Evolutionary conservation across 1,284 basidiomycete species (phyloP).

Genomic region (Pulveroboletus sp.): DNA sequence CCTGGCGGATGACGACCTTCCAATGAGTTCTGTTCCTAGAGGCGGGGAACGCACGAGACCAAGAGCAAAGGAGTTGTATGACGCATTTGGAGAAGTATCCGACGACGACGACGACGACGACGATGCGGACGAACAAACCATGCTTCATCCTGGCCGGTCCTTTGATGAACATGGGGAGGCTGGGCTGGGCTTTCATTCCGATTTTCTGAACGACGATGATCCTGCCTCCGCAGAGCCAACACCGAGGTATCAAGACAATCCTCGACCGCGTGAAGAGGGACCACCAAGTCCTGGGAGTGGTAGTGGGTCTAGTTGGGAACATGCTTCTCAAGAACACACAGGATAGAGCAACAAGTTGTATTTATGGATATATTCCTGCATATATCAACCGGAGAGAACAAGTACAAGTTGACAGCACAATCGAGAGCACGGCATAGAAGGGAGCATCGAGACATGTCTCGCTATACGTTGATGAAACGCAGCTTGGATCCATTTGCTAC

Average conservation of each 20-base stretch:
- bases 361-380: constrained; percentile 23
- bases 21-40: constrained; percentile 63
- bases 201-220: constrained; percentile 68
- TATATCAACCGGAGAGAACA: constrained; percentile 12
- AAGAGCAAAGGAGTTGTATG: constrained; percentile 83
- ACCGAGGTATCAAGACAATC: constrained; percentile 61
- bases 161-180: constrained; percentile 23
- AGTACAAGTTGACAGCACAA: constrained; percentile 7
- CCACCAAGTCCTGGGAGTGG: constrained; percentile 45
- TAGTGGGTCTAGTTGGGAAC: constrained; percentile 72
- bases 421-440: constrained; percentile 2
- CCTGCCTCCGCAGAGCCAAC: constrained; percentile 42
- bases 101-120: constrained; percentile 79
- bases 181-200: constrained; percentile 57
- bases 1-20: constrained; percentile 72
- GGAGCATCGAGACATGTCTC: background rate
- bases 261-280: constrained; percentile 39
- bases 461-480: constrained; percentile 48
- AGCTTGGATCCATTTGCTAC: constrained; percentile 78
- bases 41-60: constrained; percentile 40
- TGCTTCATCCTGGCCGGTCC: constrained; percentile 41
- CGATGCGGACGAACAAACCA: constrained; percentile 69
- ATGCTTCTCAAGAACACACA: constrained; percentile 50
- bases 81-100: constrained; percentile 86
- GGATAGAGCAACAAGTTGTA: constrained; percentile 15